Evolutionary conservation across 192 early-diverging fungal species (phyloP), one percentile per base, ranked within the genome.

Genomic region (Backusella westeae): DNA sequence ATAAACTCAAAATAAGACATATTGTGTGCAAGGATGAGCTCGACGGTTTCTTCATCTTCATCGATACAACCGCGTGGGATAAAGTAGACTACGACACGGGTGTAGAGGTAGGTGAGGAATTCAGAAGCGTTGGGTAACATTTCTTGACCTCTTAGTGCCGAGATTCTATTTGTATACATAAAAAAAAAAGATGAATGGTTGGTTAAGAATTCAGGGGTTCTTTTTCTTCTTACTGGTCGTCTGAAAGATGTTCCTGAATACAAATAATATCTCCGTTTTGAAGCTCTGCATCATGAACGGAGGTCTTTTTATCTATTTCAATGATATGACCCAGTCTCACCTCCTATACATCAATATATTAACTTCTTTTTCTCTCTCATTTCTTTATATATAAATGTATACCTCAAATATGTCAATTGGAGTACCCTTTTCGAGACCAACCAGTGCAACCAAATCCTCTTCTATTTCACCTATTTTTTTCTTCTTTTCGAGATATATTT

Each of bases 201-300:
- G 32, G 17, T 49, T 19, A n/a, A 7, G 6, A 56, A 21, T 56
- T 56, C 19, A 56, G 6, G 19, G 17, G 17, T 49, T 49, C 17
- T 19, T 49, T 19, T 49, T 29, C 2, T 59, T 9, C 70, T 49
- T 46, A 71, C 70, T 85, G 78, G 59, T 79, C 81, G 6, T 71
- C 21, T 32, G 81, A 85, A 29, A 90, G 75, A 15, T 85, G 83
- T 34, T 83, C 81, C 80, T 97, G 95, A 78, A 93, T 90, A 76
- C 89, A 91, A 72, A 99, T 88, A 72, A 99, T 98, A 80, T 99
- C 98, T 38, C 98, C 98, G 73, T 93, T 91, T 80, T 94, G 90
- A 68, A 99, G 89, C 78, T 98, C 98, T 21, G 93, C 90, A 26
- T 81, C 71, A 3, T 68, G 53, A 81, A 96, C 95, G 0, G 92